Evolutionary conservation across 352 stramenopile genomes (phyloP), one percentile per base, ranked within the genome.

Genomic region (Phytopythium boreale): DNA sequence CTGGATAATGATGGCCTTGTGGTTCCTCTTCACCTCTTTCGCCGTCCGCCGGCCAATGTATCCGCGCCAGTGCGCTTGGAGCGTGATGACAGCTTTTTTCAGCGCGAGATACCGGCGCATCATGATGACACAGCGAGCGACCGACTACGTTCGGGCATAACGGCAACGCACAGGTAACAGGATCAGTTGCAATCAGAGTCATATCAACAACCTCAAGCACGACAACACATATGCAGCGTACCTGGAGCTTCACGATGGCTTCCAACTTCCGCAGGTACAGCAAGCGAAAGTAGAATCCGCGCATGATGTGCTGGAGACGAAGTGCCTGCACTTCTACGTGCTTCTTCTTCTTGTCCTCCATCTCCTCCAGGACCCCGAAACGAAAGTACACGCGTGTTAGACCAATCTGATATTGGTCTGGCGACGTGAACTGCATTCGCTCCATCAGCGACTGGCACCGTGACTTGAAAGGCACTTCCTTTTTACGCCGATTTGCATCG

Each of bases 361-460:
- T 84, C 37, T 82, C 67, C 64, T 96, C 87, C 9, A 96, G 62
- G 27, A 93, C 79, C 24, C 87, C 84, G 67, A 85, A 88, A 6
- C 82, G 82, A 34, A 96, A 93, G 66, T 93, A 96, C 57, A 96
- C 85, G 27, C 87, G 81, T 10, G 82, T 91, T 37, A 79, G 56
- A 22, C 85, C 85, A 51, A 88, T 87, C 56, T 96, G 85, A 56
- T 88, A 96, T 62, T 94, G 74, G 47, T 88, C 77, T 15, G 87
- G 84, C 5, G 80, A 82, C 27, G 76, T 83, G 10, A 92, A 80
- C 20, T 71, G 55, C 70, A 91, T 82, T 41, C 78, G 84, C 43
- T 75, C 60, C 81, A 92, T 90, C 31, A 91, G 55, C 34, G 70
- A 65, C 34, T 88, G 58, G 43, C 83, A 90, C 20, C 74, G 72